Percentiles rank a stretch among this genome's conserved stretches.
Conservation (phyloP, 805 yeast genomes). For the Candida loeiensis region DNA sequence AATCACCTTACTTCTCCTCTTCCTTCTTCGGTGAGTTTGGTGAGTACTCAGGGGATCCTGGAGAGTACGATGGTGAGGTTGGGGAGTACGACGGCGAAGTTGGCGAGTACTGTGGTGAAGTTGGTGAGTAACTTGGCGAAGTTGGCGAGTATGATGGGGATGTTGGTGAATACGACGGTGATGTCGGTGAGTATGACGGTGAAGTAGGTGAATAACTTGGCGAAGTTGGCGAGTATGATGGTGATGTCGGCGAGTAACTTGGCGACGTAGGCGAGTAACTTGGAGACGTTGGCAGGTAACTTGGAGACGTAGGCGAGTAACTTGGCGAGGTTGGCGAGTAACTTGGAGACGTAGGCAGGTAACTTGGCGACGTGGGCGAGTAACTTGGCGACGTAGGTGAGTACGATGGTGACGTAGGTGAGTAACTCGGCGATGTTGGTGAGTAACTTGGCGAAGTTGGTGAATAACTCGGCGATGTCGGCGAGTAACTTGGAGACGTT, state of each 20-base stretch:
- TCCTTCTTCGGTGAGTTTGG: constrained; percentile 40
- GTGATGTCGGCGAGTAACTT: constrained; percentile 63
- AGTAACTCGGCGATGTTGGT: constrained; percentile 68
- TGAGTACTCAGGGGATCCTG: constrained; percentile 36
- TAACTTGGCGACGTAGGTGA: constrained; percentile 59
- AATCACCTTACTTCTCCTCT: constrained; percentile 15
- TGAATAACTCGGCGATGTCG: constrained; percentile 56
- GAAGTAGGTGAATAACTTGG: constrained; percentile 79
- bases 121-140: constrained; percentile 62
- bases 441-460: constrained; percentile 73
- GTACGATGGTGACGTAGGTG: constrained; percentile 64
- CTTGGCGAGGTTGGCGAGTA: constrained; percentile 73
- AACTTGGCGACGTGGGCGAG: constrained; percentile 65
- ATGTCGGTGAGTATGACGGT: constrained; percentile 71
- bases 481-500: constrained; percentile 62
- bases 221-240: constrained; percentile 72
- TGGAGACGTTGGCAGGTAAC: constrained; percentile 74
- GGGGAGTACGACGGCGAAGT: constrained; percentile 36
- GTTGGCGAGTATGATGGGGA: constrained; percentile 70
- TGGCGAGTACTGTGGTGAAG: constrained; percentile 69
- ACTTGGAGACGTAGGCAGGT: constrained; percentile 76
- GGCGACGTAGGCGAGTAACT: constrained; percentile 57
- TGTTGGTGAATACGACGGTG: constrained; percentile 79
- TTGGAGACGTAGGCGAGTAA: constrained; percentile 68
- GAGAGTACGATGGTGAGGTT: constrained; percentile 27